Evolutionary conservation across 169 alveolate genomes (phyloP), one percentile per base, ranked within the genome.

Genomic region (Plasmodium sp.): DNA sequence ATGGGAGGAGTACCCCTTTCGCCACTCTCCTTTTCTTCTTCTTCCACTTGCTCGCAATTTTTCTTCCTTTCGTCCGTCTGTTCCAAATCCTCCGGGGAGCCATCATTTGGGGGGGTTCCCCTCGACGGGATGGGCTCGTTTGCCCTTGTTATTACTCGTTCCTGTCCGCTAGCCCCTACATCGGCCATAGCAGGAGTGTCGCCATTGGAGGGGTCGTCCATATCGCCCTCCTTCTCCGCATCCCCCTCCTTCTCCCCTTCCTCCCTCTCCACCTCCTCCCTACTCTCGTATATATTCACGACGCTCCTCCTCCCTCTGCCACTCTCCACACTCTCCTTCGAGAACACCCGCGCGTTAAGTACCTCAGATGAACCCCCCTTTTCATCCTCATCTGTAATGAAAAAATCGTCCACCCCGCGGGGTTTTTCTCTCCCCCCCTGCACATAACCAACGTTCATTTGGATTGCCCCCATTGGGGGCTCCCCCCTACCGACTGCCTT

Each of bases 211-310:
- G 7, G 33, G 39, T 22, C 39, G 27, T 81, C 74, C 56, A 22
- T 72, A 2, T 14, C 2, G 62, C 2, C 16, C 2, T 10, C 27
- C 22, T 81, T 16, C 45, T 39, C 45, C 9, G 6, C 5, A 39
- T 39, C 45, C 0, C 45, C 9, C 9, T 2, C 45, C 7, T 39
- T 80, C 54, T 5, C 12, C 45, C 43, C 58, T 0, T 43, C 33
- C 5, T n/a, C 58, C 86, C 5, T 5, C 45, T 39, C 41, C 51
- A 27, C 51, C 6, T 18, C 75, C n/a, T 81, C 72, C 31, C 72
- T 54, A 81, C 58, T 81, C 71, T 85, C 93, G 67, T 75, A 85
- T 75, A 85, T 85, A 85, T 85, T 85, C 80, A 85, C 58, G 14
- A 75, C 58, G 56, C 62, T 85, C 80, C 71, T 48, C 39, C 75